Conservation (phyloP, 306 rosid genomes). For the Malus fusca region DNA sequence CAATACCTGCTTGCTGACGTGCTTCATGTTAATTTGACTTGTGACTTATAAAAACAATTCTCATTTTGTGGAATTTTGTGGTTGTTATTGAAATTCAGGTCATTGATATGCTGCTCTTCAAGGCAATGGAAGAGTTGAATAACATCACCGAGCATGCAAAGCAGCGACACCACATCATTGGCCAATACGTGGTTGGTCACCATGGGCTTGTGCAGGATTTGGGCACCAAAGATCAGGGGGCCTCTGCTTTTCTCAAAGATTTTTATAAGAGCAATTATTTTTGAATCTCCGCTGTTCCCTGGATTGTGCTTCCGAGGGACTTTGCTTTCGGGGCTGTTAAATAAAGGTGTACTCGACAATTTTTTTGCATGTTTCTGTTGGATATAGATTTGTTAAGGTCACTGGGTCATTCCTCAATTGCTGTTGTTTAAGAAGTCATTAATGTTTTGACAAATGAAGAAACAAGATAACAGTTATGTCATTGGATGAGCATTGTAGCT, state of each 20-base stretch:
- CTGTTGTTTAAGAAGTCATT: background rate
- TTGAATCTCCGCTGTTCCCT: slow-evolving; percentile 25
- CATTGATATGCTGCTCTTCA: slow-evolving; percentile 88
- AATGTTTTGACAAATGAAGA: background rate
- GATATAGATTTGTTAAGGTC: slow-evolving; percentile 1
- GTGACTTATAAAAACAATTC: background rate
- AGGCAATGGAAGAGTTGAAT: slow-evolving; percentile 78
- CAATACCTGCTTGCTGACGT: background rate
- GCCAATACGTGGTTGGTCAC: slow-evolving; percentile 72
- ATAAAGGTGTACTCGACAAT: slow-evolving; percentile 18
- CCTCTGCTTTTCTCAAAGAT: slow-evolving; percentile 60
- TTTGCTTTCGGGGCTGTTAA: slow-evolving; percentile 4
- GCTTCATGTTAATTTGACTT: background rate
- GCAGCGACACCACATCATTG: slow-evolving; percentile 93
- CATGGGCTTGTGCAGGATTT: slow-evolving; percentile 52
- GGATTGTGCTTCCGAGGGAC: background rate
- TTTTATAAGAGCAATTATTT: slow-evolving; percentile 75
- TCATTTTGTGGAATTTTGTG: slow-evolving; percentile 3
- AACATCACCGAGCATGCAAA: slow-evolving; percentile 75
- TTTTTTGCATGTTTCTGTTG: slow-evolving; percentile 12
- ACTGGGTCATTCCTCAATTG: background rate
- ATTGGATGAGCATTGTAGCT: background rate
- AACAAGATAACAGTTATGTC: background rate
- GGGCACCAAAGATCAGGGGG: slow-evolving; percentile 54
- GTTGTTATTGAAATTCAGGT: slow-evolving; percentile 44